phyloP scores from a whole-genome alignment of 495 filamentous ascomycete species.

The Chlorociboria aeruginascens region DNA sequence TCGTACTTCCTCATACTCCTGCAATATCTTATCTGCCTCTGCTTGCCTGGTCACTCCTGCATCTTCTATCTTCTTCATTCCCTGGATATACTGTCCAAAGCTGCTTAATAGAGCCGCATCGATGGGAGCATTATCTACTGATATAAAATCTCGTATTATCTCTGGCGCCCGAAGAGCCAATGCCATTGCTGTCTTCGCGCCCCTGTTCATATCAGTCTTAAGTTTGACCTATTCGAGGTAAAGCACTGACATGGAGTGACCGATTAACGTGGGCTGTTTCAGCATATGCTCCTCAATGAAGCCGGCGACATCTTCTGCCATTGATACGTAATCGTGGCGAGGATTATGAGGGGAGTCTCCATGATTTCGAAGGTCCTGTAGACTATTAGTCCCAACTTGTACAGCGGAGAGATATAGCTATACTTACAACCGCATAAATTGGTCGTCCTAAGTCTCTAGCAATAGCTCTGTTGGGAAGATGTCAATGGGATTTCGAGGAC shows the following conservation, averaged over 20 bases:
- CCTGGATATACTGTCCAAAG: slow-evolving; percentile 72
- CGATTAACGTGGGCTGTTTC: slow-evolving; percentile 62
- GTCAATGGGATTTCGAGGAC: slow-evolving; percentile 7
- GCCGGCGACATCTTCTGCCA: slow-evolving; percentile 75
- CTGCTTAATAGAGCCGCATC: slow-evolving; percentile 60
- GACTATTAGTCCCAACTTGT: neutral
- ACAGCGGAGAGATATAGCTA: slow-evolving; percentile 1
- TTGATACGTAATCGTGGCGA: slow-evolving; percentile 69
- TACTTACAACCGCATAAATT: slow-evolving; percentile 70
- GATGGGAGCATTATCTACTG: slow-evolving; percentile 89
- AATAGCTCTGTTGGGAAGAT: slow-evolving; percentile 44
- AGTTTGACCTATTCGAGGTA: neutral
- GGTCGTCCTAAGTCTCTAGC: slow-evolving; percentile 70
- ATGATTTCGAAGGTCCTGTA: slow-evolving; percentile 86
- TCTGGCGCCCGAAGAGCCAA: slow-evolving; percentile 60
- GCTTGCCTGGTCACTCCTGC: slow-evolving; percentile 50
- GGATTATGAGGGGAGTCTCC: slow-evolving; percentile 73
- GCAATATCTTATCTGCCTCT: slow-evolving; percentile 71
- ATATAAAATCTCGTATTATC: slow-evolving; percentile 54
- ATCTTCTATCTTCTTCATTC: slow-evolving; percentile 73
- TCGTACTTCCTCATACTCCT: slow-evolving; percentile 56
- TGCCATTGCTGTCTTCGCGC: slow-evolving; percentile 89
- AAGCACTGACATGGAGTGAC: slow-evolving; percentile 76
- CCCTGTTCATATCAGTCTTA: slow-evolving; percentile 37
- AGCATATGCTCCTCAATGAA: slow-evolving; percentile 71